phyloP scores from a whole-genome alignment of 371 early-diverging fungal genomes.

The Ordospora colligata region DNA sequence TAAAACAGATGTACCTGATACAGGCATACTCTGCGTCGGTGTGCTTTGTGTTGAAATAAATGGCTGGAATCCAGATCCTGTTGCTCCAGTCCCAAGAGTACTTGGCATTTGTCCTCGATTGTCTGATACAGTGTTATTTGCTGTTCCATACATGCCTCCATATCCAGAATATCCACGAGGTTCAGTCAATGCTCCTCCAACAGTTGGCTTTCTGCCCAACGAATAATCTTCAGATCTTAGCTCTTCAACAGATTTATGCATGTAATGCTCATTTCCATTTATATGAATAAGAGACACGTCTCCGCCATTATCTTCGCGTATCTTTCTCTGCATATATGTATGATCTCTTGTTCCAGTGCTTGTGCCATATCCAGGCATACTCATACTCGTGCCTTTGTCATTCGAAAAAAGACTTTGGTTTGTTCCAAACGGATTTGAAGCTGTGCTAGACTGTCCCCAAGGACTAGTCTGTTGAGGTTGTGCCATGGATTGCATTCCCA shows the following conservation, averaged over 20 bases:
- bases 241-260: slow-evolving; percentile 34
- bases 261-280: slow-evolving; percentile 34
- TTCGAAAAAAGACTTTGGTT: background rate
- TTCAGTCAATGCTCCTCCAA: background rate
- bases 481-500: background rate
- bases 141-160: background rate
- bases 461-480: background rate
- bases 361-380: background rate
- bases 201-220: slow-evolving; percentile 21
- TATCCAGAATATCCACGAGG: background rate
- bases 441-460: background rate
- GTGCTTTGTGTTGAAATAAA: background rate
- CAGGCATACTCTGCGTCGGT: background rate
- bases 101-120: background rate
- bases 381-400: background rate
- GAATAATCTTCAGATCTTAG: slow-evolving; percentile 44
- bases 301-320: slow-evolving; percentile 33
- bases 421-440: background rate
- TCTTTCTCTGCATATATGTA: slow-evolving; percentile 16
- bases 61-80: background rate
- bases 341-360: slow-evolving; percentile 32
- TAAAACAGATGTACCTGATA: too few species aligned
- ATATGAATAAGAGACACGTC: slow-evolving; percentile 27
- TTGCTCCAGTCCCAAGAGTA: background rate
- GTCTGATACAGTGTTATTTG: background rate